Evolutionary conservation across 805 yeast species (phyloP).

Genomic region (Ogataea salicorniae): DNA sequence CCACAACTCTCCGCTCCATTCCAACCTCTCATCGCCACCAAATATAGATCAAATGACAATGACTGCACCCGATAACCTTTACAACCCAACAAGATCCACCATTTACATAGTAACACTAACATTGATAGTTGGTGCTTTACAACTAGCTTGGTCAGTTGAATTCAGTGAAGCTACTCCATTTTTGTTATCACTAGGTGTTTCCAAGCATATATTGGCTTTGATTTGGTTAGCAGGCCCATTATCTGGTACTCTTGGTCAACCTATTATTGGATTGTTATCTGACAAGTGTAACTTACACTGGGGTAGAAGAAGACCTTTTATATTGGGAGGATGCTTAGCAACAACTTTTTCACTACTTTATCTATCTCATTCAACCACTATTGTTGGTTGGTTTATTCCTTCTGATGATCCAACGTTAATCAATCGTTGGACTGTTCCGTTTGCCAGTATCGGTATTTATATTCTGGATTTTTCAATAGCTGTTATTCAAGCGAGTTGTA

Average conservation of each 20-base stretch:
- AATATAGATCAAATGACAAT: constrained; percentile 15
- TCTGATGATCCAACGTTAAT: constrained; percentile 19
- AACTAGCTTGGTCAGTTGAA: constrained; percentile 62
- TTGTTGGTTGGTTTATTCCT: constrained; percentile 32
- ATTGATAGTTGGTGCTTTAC: constrained; percentile 50
- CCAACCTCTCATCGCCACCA: neutral
- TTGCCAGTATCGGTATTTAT: constrained; percentile 51
- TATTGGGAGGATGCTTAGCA: constrained; percentile 48
- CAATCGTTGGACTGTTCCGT: constrained; percentile 35
- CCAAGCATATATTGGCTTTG: constrained; percentile 49
- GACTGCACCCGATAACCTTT: constrained; percentile 6
- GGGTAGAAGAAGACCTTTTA: constrained; percentile 56
- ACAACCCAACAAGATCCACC: constrained; percentile 41
- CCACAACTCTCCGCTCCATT: too few relatives aligned
- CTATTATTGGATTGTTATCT: constrained; percentile 53
- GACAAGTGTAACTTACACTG: constrained; percentile 41
- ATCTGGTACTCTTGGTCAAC: constrained; percentile 60
- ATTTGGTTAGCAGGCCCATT: constrained; percentile 68
- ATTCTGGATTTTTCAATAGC: constrained; percentile 52
- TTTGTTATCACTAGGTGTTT: constrained; percentile 54
- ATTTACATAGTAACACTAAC: constrained; percentile 42
- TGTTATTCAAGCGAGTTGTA: constrained; percentile 53
- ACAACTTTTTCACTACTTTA: constrained; percentile 41
- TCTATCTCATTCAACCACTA: constrained; percentile 40
- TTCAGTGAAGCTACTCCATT: constrained; percentile 62